Base-by-base conservation (phyloP, 208 protist genomes). In the Leishmania amazonensis region DNA sequence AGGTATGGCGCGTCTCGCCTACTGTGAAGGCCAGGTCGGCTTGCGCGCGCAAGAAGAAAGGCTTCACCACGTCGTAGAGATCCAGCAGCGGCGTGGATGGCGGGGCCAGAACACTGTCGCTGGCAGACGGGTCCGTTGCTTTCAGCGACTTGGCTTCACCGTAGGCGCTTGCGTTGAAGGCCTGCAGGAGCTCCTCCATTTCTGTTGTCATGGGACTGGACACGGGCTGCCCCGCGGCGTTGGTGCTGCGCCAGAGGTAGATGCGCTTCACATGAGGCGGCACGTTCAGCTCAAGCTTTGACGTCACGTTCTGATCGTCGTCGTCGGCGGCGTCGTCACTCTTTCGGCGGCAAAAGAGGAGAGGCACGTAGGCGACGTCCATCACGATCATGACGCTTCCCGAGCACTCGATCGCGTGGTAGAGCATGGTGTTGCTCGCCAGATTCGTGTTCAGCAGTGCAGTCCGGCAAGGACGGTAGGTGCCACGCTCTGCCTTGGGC, bases 391-490 rank as follows among this genome's bases (percentile, higher is more conserved):
- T 77, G 31, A 81, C 70, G 58, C 87, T 77, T 19, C 81, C 83
- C 1, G 83, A 58, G 75, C 87, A 91, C 60, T 86, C 81, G 7
- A 94, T 62, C 42, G 85, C 81, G 76, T 91, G 87, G 76, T 75
- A 91, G 9, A 92, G 80, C 88, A 91, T 92, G 51, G 73, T 49
- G 64, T 92, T 90, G 74, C 82, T 94, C 8, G 80, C 70, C 51
- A 94, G 76, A 68, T 92, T 92, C 0, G 91, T 94, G 87, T 94
- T 92, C 71, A 94, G 78, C 35, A 94, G 87, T 17, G 91, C 91
- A 28, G 85, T 85, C 38, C 84, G 81, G 75, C 91, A 94, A 19
- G 86, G 84, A 38, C 85, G 86, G 77, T 94, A 94, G 47, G 64
- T 80, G 38, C 60, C 62, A 62, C 35, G 68, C 24, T 67, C 38